Conservation (phyloP, 257 asterid species). For the Handroanthus guayacan region DNA sequence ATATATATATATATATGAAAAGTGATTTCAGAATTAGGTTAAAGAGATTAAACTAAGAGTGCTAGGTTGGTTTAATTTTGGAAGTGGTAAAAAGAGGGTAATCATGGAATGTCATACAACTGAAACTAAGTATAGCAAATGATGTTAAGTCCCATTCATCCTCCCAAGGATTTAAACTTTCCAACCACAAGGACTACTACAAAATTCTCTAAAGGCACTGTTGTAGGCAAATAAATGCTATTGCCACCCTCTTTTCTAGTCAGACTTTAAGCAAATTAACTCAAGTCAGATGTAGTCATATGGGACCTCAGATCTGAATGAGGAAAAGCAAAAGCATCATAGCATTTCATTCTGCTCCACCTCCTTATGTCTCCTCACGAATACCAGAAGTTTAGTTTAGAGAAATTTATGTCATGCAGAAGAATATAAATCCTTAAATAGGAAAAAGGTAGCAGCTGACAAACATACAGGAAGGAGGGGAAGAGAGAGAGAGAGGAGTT, state of each 20-base stretch:
- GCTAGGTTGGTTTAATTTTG: neutral
- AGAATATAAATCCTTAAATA: neutral
- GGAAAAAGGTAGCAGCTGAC: neutral
- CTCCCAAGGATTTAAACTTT: neutral
- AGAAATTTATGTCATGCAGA: neutral
- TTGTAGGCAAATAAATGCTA: neutral
- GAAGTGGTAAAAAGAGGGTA: constrained; percentile 7
- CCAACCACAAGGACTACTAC: constrained; percentile 19
- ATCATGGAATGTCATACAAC: neutral
- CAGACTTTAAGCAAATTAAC: neutral
- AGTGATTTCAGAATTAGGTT: constrained; percentile 26
- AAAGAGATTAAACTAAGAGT: constrained; percentile 17
- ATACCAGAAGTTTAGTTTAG: neutral
- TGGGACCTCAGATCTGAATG: constrained; percentile 6
- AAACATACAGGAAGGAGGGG: neutral
- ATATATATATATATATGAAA: neutral
- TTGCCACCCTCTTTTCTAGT: neutral
- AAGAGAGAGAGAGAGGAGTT: neutral
- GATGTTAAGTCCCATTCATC: constrained; percentile 10
- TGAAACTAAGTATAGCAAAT: neutral
- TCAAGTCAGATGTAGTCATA: neutral
- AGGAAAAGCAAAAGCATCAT: neutral
- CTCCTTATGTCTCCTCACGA: neutral
- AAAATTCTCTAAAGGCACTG: constrained; percentile 6
- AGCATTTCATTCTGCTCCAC: too few species aligned